Percentiles rank a stretch among this genome's conserved stretches.
These are phyloP conservation scores for Lecanicillium sp. DNA, from an alignment of 2,329 filamentous ascomycete species.

Conservation along the genomic window DNA sequence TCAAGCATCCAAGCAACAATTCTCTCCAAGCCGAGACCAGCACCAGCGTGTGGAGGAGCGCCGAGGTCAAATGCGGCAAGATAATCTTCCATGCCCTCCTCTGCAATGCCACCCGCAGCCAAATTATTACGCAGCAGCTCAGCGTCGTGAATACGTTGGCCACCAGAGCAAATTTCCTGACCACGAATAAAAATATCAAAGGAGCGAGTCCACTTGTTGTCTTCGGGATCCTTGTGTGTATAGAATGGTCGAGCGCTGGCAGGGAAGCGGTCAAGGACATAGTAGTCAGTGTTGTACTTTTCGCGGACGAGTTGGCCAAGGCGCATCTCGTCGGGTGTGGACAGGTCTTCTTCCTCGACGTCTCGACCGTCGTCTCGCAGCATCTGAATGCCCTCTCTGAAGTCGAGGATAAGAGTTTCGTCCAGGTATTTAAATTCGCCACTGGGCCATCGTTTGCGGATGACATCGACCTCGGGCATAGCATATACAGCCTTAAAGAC, in stretches of 20 bases:
- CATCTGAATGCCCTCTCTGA: constrained; percentile 72
- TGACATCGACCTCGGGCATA: constrained; percentile 63
- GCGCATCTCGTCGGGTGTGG: constrained; percentile 79
- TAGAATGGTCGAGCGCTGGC: constrained; percentile 81
- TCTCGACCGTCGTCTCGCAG: constrained; percentile 77
- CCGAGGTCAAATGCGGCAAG: constrained; percentile 82
- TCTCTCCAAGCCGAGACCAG: constrained; percentile 83
- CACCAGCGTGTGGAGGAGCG: constrained; percentile 81
- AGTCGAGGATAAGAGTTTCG: constrained; percentile 73
- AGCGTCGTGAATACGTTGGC: constrained; percentile 84
- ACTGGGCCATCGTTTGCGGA: constrained; percentile 80
- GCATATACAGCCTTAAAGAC: constrained; percentile 44
- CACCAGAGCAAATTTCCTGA: constrained; percentile 86
- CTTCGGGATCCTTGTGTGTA: constrained; percentile 72
- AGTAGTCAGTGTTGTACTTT: constrained; percentile 84
- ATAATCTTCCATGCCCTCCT: constrained; percentile 83
- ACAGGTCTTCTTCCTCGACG: constrained; percentile 67
- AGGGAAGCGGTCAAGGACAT: constrained; percentile 91
- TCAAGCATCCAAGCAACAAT: constrained; percentile 80
- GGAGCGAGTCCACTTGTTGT: constrained; percentile 73
- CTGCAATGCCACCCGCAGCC: constrained; percentile 65
- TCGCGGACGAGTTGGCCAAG: constrained; percentile 79
- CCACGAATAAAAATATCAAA: constrained; percentile 94
- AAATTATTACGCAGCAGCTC: constrained; percentile 69
- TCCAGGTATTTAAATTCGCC: constrained; percentile 83